Base-by-base conservation (phyloP, 305 asterid genomes). In the Fraxinus velutina region DNA sequence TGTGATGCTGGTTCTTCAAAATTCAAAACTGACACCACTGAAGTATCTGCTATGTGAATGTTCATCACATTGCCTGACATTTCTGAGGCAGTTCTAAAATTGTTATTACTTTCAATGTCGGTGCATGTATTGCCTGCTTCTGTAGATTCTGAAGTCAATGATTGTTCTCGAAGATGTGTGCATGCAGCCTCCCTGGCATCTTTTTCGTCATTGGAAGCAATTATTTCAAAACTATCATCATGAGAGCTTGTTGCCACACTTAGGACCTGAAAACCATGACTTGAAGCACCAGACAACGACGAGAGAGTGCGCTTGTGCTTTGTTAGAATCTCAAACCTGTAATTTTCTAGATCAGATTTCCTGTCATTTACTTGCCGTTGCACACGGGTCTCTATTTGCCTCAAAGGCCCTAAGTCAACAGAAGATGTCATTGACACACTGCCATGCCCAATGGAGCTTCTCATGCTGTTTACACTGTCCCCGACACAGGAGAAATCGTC, bases 361-460 rank as follows among this genome's bases (percentile, higher is more conserved):
- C 86, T 85, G 84, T 96, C 89, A 88, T 95, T 90, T 79, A 83
- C 57, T 85, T 90, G 97, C 84, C 92, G 89, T 62, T 87, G 97
- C 75, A 83, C 70, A 15, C 90, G 92, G 32, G 87, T 52, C 83
- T 92, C 93, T n/a, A 80, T 78, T 73, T 88, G 95, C 75, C 86
- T 91, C 73, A 88, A 85, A 70, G 93, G 88, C 55, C 96, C 96
- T 82, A 94, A 86, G 89, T 96, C 99, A 84, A 89, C 79, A 77
- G 98, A 96, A 71, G 99, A 94, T 68, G 98, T 93, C 12, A 92
- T 86, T 13, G 98, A 93, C 76, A 88, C 88, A 88, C 90, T 91
- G 72, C 93, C 92, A 77, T 87, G 90, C 81, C 94, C 96, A 73
- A 89, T 80, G 73, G 98, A 93, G 90, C 97, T 95, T 88, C 96